Evolutionary conservation across 345 rosid genomes (phyloP), one percentile per base, ranked within the genome.

Genomic region (Salix caprea): DNA sequence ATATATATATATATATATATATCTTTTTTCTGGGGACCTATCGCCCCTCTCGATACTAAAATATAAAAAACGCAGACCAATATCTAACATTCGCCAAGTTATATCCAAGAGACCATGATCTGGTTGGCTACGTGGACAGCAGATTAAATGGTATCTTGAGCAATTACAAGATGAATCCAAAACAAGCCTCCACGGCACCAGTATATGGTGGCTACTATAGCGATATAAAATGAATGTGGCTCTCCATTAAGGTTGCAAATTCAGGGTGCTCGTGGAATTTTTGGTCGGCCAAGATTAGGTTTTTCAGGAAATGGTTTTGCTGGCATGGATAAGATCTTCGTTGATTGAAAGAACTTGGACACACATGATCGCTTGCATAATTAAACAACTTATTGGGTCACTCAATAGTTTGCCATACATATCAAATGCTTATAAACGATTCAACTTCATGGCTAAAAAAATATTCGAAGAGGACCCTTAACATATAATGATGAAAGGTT

Each of bases 91-190:
- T 65, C 65, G 39, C 23, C 1, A 65, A 77, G n/a, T 16, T 28
- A 34, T 16, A 7, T 58, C 13, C 18, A 54, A 6, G 30, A 26
- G 5, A 8, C 30, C 56, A 85, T 87, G 70, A 87, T 87, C 48
- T 66, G 82, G 88, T 83, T 79, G 86, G 89, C 82, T 71, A 80
- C 72, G 76, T 66, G 52, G 74, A 73, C 77, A 73, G 11, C 87
- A 82, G 6, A 34, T 34, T 34, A 67, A 75, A 79, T 73, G 56
- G 72, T 40, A 40, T 48, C 16, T 15, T 58, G 69, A 77, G 42
- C 48, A 77, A 75, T 74, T 66, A 56, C n/a, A 74, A 76, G 67
- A 62, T 73, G 82, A 24, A 52, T 78, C 76, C 80, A 58, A 69
- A 44, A 60, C 24, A 66, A 69, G 80, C 75, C 66, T 83, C 72